Evolutionary conservation across 768 basidiomycete species (phyloP), one percentile per base, ranked within the genome.

Genomic region (Kockovaella imperatae): DNA sequence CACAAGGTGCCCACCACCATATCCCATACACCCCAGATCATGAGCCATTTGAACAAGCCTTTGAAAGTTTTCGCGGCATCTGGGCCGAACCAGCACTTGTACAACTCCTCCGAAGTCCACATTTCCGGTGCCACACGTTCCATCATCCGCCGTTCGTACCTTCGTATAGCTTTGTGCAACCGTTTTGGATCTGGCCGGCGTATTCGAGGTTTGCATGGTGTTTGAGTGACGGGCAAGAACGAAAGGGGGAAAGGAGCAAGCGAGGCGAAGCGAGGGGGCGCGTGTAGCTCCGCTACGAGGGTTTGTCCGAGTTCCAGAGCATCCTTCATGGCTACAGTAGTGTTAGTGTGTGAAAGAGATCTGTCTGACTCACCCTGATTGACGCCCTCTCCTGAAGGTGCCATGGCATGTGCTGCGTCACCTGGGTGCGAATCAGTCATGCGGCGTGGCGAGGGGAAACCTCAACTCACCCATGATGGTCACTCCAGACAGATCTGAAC

Each of bases 341-440:
- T 39, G 20, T 39, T 10, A 39, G 38, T 14, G 20, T 10, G 8
- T 8, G 8, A 10, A 10, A 10, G 10, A 32, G 31, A 10, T 10
- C 10, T 32, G 31, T n/a, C 31, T 10, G 35, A 44, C 40, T 34
- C 21, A 50, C 53, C 53, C 39, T 54, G 67, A 46, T 75, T 74
- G 42, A 66, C 73, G 7, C 74, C 73, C 17, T 71, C 70, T 3
- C 74, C 73, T 0, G 64, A 68, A 1, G 72, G 74, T 1, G 60
- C 50, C 72, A 75, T 72, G 4, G 71, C 50, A 47, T 75, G 73
- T 5, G 73, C 73, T 1, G 73, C 72, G 34, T 74, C 74, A n/a
- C 73, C 73, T 26, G 70, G 41, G 30, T n/a, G 21, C 13, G 10
- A 18, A 14, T 2, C 35, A 15, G 5, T 29, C 42, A 50, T 4